These are phyloP conservation scores for Heliosperma pusillum DNA, from an alignment of 148 eudicot genomes.

Conservation along the genomic window DNA sequence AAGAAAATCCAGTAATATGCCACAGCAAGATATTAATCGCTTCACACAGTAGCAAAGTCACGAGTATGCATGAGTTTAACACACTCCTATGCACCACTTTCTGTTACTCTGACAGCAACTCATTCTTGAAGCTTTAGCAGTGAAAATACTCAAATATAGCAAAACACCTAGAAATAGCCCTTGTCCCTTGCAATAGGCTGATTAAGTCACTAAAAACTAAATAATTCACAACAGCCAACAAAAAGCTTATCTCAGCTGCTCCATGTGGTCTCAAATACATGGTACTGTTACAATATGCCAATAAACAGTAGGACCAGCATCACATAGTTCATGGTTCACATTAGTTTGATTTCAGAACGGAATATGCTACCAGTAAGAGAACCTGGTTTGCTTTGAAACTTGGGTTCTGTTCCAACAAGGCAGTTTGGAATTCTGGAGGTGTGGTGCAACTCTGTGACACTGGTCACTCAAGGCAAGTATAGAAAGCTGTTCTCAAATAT, in stretches of 20 bases:
- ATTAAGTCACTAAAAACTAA: not conserved
- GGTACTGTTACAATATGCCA: not conserved
- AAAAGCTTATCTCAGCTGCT: not conserved
- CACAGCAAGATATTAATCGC: constrained; percentile 3
- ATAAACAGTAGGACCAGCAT: not conserved
- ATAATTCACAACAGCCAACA: not conserved
- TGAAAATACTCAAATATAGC: constrained; percentile 2
- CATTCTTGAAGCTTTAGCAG: not conserved
- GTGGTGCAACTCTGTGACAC: not conserved
- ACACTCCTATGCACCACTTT: not conserved
- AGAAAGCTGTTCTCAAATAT: not conserved
- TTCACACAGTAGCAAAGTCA: not conserved
- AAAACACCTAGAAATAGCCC: not conserved
- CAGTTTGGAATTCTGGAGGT: not conserved
- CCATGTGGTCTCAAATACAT: constrained; percentile 4
- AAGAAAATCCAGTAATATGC: not conserved
- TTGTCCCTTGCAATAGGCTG: not conserved
- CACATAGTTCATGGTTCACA: not conserved
- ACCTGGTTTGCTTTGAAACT: not conserved
- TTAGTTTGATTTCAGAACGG: not conserved
- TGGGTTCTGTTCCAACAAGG: not conserved
- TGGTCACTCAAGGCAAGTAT: not conserved
- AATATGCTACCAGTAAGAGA: not conserved
- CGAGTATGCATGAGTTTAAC: not conserved
- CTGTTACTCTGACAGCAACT: not conserved